Evolutionary conservation across 2,329 filamentous ascomycete species (phyloP), one percentile per base, ranked within the genome.

Genomic region (Microcyclosporella mali): DNA sequence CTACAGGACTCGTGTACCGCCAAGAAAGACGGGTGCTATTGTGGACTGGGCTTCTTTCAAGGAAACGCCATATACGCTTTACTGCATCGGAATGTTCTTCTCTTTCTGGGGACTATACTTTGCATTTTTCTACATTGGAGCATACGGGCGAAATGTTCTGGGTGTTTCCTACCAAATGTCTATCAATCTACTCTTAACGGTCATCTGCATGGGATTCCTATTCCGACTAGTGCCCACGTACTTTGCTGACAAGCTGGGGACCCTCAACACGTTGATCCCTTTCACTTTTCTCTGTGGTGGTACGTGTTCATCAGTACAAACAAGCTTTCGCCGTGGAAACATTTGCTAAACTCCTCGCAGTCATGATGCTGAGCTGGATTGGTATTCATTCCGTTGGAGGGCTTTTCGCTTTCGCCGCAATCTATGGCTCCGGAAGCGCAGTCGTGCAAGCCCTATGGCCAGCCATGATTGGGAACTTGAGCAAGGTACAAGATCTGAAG

Each of bases 331-430:
- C 4, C 9, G 4, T 25, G 21, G 21, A 9, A 25, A 25, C n/a
- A 25, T 25, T 9, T 25, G 21, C 21, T 25, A 25, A 25, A 4
- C 9, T 25, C 9, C 21, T 25, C 21, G 4, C 9, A 25, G 57
- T 73, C 11, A 63, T 77, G 45, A 60, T 78, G 27, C 79, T 72
- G 51, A 70, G 68, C 40, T 84, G 81, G 80, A 70, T 71, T 2
- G 71, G 68, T 0, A 74, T 82, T 1, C 47, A 59, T 7, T 60
- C 56, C 2, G 42, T 56, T 8, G 49, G 54, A 4, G 62, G 64
- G 0, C 47, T 75, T 0, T 71, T 68, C 43, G 64, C 58, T 0
- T 75, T 71, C 51, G 65, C 68, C 0, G 62, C 68, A 1, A 53
- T 70, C 8, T 72, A 72, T 41, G 71, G 71, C 0, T 61, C 70